Evolutionary conservation across 495 filamentous ascomycete genomes (phyloP), one percentile per base, ranked within the genome.

Genomic region (Neurospora tetrasperma): DNA sequence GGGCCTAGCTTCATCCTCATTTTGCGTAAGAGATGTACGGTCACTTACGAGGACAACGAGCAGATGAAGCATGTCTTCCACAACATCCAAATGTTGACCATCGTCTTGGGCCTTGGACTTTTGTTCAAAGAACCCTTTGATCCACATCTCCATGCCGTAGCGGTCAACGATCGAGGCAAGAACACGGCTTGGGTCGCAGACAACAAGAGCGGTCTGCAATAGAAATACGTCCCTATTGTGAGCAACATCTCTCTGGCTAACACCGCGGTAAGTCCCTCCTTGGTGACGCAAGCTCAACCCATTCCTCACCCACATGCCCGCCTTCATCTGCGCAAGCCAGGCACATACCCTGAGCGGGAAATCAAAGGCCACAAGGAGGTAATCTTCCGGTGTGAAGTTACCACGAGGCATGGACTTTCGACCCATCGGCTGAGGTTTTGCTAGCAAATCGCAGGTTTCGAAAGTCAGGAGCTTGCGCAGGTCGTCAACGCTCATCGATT

Each of bases 291-390:
- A 88, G 79, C 94, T 97, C 75, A 98, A 89, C 10, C 96, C 96
- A 78, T 99, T 99, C 42, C 96, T 90, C 46, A 99, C 96, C 96
- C 96, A 99, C 92, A 98, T 96, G 18, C 92, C 92, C 4, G 94
- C 93, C 80, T 96, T 97, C 90, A 98, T 98, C 83, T 99, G 96
- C 3, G 95, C 92, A 27, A 99, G 84, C 96, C 96, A 99, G 11
- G 92, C 94, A 80, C 94, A 97, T 4, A 98, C 94, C 43, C 96
- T 87, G 7, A 99, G 85, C 4, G 96, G 94, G 78, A 92, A 96
- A 79, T 99, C 96, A 77, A 98, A 97, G 74, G 93, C 89, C 0
- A 92, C 90, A 79, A 97, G 89, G 16, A 98, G 85, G 74, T 95
- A 87, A 78, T 97, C 93, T 73, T 97, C 93, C 0, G 88, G 83